Evolutionary conservation across 176 grass and related monocot species (phyloP).

Genomic region (Triticum timopheevii): DNA sequence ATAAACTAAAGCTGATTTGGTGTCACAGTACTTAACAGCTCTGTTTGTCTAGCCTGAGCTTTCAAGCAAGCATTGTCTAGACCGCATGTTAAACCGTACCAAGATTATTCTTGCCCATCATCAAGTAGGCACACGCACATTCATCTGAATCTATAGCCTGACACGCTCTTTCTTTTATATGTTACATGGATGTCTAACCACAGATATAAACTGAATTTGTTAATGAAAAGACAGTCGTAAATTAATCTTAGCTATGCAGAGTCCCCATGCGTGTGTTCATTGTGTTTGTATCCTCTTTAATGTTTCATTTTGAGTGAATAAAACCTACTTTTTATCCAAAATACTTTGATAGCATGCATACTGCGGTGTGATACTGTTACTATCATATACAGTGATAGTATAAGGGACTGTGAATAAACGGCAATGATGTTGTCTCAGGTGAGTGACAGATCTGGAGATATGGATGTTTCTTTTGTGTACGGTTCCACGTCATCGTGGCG

Average conservation of each 20-base stretch:
- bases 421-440: slow-evolving; percentile 12
- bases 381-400: not conserved
- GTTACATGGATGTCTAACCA: too few relatives aligned
- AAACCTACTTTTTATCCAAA: too few relatives aligned
- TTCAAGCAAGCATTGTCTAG: not conserved
- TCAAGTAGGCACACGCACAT: not conserved
- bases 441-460: not conserved
- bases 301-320: too few relatives aligned
- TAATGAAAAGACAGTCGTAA: not conserved
- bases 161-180: not conserved
- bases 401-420: not conserved
- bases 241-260: not conserved
- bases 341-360: too few relatives aligned
- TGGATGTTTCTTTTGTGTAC: not conserved
- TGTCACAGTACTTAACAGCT: slow-evolving; percentile 4
- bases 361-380: not conserved
- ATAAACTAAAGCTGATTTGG: slow-evolving; percentile 24
- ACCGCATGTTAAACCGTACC: not conserved
- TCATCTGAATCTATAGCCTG: not conserved
- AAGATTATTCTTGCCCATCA: not conserved
- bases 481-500: not conserved
- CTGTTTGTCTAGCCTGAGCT: slow-evolving; percentile 14
- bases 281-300: too few relatives aligned
- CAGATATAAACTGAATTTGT: not conserved
- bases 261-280: too few relatives aligned